Conservation (phyloP, 108 stramenopile genomes). For the Nitzschia sp. region DNA sequence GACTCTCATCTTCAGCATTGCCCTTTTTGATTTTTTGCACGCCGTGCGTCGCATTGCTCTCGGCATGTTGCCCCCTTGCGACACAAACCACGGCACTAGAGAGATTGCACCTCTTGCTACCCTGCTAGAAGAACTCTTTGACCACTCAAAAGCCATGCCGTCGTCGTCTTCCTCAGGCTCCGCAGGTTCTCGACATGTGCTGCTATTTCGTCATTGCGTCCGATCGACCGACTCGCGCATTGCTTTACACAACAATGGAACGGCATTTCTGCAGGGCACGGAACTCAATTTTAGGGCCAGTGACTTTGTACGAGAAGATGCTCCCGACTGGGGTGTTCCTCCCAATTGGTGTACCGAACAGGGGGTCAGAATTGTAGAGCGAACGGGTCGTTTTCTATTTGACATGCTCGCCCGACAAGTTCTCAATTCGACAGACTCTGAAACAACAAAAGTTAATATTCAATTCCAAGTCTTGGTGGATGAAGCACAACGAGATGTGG, state of each 20-base stretch:
- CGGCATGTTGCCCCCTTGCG: too few species aligned
- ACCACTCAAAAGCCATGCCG: too few species aligned
- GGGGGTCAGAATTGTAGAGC: slow-evolving; percentile 23
- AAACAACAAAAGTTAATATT: background rate
- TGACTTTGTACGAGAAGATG: background rate
- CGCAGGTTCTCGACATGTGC: too few species aligned
- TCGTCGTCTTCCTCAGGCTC: too few species aligned
- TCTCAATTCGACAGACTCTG: background rate
- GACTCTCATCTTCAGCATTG: too few species aligned
- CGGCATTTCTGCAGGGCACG: background rate
- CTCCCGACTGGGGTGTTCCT: slow-evolving; percentile 25
- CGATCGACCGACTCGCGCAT: slow-evolving; percentile 15
- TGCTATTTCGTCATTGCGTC: slow-evolving; percentile 40
- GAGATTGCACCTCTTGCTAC: too few species aligned
- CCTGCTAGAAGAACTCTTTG: too few species aligned
- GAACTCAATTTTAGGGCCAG: background rate
- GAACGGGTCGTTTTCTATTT: slow-evolving; percentile 11
- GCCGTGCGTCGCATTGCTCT: too few species aligned
- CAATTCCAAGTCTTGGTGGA: slow-evolving; percentile 24
- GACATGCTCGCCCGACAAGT: background rate
- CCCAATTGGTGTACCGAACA: slow-evolving; percentile 19
- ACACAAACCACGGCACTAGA: too few species aligned
- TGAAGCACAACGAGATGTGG: slow-evolving; percentile 22
- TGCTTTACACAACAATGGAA: slow-evolving; percentile 18
- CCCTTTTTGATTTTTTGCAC: too few species aligned